Evolutionary conservation across 768 basidiomycete genomes (phyloP).

Genomic region (Lentinula aciculospora): DNA sequence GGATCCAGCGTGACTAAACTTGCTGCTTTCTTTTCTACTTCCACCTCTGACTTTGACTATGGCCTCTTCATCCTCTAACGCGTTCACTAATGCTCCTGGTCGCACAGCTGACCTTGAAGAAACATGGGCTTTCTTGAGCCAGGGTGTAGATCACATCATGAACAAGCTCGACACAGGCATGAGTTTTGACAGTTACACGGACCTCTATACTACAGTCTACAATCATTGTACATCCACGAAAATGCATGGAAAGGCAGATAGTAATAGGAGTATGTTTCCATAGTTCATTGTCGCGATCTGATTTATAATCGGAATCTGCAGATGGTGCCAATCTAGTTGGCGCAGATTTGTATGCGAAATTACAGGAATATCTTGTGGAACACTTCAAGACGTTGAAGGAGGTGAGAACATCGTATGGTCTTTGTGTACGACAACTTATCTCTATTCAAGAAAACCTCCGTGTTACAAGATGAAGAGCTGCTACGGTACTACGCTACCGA

Average conservation of each 20-base stretch:
- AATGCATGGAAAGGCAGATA: slow-evolving; percentile 37
- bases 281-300: slow-evolving; percentile 8
- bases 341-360: slow-evolving; percentile 92
- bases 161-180: slow-evolving; percentile 84
- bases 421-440: slow-evolving; percentile 8
- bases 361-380: slow-evolving; percentile 82
- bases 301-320: slow-evolving; percentile 18
- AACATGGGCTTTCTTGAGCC: slow-evolving; percentile 87
- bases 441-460: slow-evolving; percentile 64
- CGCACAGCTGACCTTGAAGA: slow-evolving; percentile 12
- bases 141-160: slow-evolving; percentile 89
- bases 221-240: slow-evolving; percentile 94
- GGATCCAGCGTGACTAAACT: not conserved
- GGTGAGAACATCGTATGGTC: slow-evolving; percentile 15
- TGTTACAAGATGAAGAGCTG: slow-evolving; percentile 80
- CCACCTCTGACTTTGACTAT: not conserved
- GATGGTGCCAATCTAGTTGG: slow-evolving; percentile 96
- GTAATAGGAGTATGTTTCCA: slow-evolving; percentile 55
- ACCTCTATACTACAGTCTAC: slow-evolving; percentile 87
- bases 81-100: slow-evolving; percentile 3
- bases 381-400: slow-evolving; percentile 72
- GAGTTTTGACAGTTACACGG: slow-evolving; percentile 79
- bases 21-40: not conserved
- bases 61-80: slow-evolving; percentile 1
- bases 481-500: slow-evolving; percentile 87